These are phyloP conservation scores for Skeletonema costatum DNA, from an alignment of 108 stramenopile genomes.

Conservation along the genomic window DNA sequence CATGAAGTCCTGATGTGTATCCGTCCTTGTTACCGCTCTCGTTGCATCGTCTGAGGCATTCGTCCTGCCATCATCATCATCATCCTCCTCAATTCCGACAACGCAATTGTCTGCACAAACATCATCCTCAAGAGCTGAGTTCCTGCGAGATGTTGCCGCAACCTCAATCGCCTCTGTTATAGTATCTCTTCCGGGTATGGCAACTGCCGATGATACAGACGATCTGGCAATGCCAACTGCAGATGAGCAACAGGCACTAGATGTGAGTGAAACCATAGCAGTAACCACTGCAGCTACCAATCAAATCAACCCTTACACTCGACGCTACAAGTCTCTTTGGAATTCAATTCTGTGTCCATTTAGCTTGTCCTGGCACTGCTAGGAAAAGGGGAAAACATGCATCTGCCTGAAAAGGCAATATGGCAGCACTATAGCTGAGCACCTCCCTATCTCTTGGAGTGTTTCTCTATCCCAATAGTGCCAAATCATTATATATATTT, in stretches of 20 bases:
- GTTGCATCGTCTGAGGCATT: background rate
- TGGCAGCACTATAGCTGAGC: constrained; percentile 72
- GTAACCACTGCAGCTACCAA: background rate
- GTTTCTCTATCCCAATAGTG: constrained; percentile 85
- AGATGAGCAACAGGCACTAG: constrained; percentile 54
- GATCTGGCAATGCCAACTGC: constrained; percentile 78
- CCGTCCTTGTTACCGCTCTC: background rate
- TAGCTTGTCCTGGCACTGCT: constrained; percentile 29
- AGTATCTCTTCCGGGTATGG: constrained; percentile 1
- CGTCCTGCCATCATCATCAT: background rate
- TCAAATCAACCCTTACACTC: constrained; percentile 47
- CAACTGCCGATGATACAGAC: constrained; percentile 42
- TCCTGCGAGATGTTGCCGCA: background rate
- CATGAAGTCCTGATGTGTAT: background rate
- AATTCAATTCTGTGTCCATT: constrained; percentile 27
- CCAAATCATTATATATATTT: constrained; percentile 33
- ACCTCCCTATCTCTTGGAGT: constrained; percentile 51
- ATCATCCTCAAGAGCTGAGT: background rate
- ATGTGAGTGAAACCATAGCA: constrained; percentile 47
- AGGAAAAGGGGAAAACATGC: constrained; percentile 45
- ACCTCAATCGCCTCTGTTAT: constrained; percentile 19
- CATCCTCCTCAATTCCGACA: background rate
- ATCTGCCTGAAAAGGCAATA: constrained; percentile 34
- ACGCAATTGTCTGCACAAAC: background rate
- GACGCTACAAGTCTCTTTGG: constrained; percentile 58